A percentile compares a stretch with the other conserved stretches of the same genome.
Conservation (phyloP, 208 protist genomes). For the Tritrichomonas musculus region DNA sequence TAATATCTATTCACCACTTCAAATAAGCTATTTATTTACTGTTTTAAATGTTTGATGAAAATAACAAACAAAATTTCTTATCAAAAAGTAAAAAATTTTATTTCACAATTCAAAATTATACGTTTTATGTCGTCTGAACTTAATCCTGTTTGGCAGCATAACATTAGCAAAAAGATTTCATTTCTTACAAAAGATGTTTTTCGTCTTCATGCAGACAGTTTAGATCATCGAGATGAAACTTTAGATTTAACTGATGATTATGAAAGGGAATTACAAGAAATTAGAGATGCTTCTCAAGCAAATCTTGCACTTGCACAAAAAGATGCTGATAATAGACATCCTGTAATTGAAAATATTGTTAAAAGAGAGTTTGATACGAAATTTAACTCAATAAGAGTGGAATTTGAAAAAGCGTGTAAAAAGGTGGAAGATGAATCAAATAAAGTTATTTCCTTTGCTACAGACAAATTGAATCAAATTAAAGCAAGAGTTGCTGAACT, state of each 20-base stretch:
- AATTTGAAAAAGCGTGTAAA: not conserved
- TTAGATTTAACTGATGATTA: not conserved
- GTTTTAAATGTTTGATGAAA: no score
- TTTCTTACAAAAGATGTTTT: not conserved
- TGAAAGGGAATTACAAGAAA: not conserved
- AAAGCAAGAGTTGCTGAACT: not conserved
- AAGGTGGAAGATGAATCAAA: not conserved
- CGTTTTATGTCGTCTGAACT: not conserved
- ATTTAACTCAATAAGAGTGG: not conserved
- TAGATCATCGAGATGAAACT: not conserved
- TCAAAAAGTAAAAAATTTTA: no score
- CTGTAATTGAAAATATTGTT: constrained; percentile 7
- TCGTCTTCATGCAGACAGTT: not conserved
- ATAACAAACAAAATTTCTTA: no score
- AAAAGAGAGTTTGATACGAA: constrained; percentile 29
- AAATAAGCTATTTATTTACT: no score
- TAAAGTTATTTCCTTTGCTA: not conserved
- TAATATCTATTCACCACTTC: no score
- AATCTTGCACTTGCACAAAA: not conserved
- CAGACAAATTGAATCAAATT: not conserved
- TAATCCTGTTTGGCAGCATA: not conserved
- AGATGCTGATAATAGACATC: not conserved
- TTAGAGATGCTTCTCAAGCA: not conserved
- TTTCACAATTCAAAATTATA: no score
- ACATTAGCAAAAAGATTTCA: constrained; percentile 6